Conservation (phyloP, 2,329 filamentous ascomycete genomes). For the Talaromyces sp. region DNA sequence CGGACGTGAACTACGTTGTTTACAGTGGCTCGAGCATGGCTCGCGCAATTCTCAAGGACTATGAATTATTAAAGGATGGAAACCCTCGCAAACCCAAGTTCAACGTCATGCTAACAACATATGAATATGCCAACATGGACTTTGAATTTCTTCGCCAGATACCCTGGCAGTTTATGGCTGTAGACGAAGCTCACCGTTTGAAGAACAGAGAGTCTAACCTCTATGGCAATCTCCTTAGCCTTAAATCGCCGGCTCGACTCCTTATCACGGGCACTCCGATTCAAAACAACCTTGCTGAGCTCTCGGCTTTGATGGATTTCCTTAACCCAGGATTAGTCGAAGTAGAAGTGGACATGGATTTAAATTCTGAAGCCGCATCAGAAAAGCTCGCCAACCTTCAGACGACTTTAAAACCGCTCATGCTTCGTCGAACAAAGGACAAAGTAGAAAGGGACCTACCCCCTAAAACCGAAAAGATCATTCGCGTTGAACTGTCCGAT, state of each 20-base stretch:
- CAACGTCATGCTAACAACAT: conserved; percentile 95
- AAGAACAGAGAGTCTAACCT: conserved; percentile 96
- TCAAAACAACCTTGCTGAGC: conserved; percentile 90
- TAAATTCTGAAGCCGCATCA: conserved; percentile 74
- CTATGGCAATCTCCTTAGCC: conserved; percentile 77
- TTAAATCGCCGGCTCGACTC: conserved; percentile 81
- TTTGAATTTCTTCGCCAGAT: conserved; percentile 78
- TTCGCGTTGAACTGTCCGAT: conserved; percentile 93
- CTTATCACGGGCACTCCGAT: conserved; percentile 96
- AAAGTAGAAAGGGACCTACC: conserved; percentile 95
- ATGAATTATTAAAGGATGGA: conserved; percentile 81
- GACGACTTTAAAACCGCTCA: conserved; percentile 82
- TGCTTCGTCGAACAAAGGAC: conserved; percentile 92
- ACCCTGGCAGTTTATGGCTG: conserved; percentile 95
- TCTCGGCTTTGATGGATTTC: conserved; percentile 91
- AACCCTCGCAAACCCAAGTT: conserved; percentile 90
- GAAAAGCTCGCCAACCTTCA: conserved; percentile 83
- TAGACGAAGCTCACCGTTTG: conserved; percentile 93
- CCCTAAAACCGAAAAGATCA: conserved; percentile 97
- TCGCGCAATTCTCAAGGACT: conserved; percentile 79
- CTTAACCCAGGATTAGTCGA: conserved; percentile 89
- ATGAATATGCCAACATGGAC: conserved; percentile 90
- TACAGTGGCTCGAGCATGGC: conserved; percentile 88
- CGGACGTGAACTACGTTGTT: conserved; percentile 93
- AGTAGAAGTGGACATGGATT: conserved; percentile 87